phyloP scores from a whole-genome alignment of 2,329 filamentous ascomycete genomes.

The Fusarium fujikuroi region DNA sequence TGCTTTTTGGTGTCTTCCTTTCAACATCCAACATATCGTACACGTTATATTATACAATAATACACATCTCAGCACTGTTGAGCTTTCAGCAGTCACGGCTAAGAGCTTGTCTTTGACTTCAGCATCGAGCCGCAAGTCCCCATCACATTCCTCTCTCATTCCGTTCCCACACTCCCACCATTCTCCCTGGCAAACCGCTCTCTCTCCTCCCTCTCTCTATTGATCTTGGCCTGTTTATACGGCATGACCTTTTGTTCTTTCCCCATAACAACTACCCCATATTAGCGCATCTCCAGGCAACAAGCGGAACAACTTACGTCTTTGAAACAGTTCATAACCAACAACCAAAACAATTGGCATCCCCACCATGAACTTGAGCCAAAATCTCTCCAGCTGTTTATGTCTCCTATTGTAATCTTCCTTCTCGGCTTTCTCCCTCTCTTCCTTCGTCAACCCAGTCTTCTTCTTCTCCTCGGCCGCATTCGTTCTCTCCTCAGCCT shows the following conservation, averaged over 20 bases:
- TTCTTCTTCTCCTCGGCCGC: neutral
- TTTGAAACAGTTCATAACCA: slow-evolving; percentile 64
- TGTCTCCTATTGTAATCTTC: slow-evolving; percentile 57
- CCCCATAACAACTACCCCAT: slow-evolving; percentile 46
- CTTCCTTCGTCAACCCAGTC: slow-evolving; percentile 21
- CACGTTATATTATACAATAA: slow-evolving; percentile 6
- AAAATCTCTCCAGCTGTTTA: slow-evolving; percentile 57
- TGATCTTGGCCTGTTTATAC: slow-evolving; percentile 5
- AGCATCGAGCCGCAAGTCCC: too few species aligned
- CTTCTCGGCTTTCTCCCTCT: slow-evolving; percentile 31
- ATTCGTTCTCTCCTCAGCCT: neutral
- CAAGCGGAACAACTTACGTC: slow-evolving; percentile 52
- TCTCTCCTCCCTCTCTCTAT: neutral
- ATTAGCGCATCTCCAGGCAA: neutral
- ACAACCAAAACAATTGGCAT: slow-evolving; percentile 66
- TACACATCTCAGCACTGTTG: neutral
- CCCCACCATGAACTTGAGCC: slow-evolving; percentile 60
- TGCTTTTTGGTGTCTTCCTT: neutral
- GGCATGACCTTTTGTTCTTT: slow-evolving; percentile 43
- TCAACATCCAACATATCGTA: neutral
- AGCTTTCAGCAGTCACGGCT: neutral
- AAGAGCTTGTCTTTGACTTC: neutral
- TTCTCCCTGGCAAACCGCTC: neutral
- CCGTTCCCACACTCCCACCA: neutral
- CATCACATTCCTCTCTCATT: neutral